Base-by-base conservation (phyloP, 116 monocot species). In the Cymodocea nodosa region DNA sequence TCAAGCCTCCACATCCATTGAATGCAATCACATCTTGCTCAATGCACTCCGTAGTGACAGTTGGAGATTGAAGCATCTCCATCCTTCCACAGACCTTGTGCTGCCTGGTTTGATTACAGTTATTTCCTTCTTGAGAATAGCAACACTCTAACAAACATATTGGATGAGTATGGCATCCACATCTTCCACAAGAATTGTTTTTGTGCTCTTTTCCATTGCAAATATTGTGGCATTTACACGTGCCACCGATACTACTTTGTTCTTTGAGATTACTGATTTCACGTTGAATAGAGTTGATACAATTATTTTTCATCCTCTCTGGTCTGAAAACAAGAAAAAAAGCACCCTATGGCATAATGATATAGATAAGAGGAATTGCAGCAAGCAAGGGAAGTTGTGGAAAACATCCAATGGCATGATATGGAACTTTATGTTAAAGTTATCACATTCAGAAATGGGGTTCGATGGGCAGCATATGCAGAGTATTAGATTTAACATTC, bases 1-100 rank as follows among this genome's bases (percentile, higher is more conserved):
- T 76, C 35, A 56, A 75, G 37, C 82, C 80, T 60, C 74, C 67
- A 74, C 64, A 73, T 72, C 70, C 68, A 60, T 17, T 68, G 39
- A 25, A 35, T 51, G 39, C 39, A 55, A 58, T 77, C 35, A 24
- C 56, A 53, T 77, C 81, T n/a, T 61, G 70, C 49, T 60, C 35
- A 15, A 55, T 56, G 44, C 50, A 62, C 37, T 73, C 63, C 52
- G 67, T 64, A 64, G 69, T 62, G 71, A 56, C 68, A 36, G 69
- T 5, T 72, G 67, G 63, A 17, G 56, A 17, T 61, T 63, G 67
- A 59, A 57, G 67, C 23, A 34, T 68, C 36, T 74, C 66, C n/a
- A 51, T 37, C 35, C 66, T 74, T 20, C 50, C 75, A 69, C 68
- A 66, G 52, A 44, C 39, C 35, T 3, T 65, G 40, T 62, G 75